Percentiles rank a stretch among this genome's conserved stretches.
Conservation (phyloP, 1,284 basidiomycete species). For the Naganishia cerealis region DNA sequence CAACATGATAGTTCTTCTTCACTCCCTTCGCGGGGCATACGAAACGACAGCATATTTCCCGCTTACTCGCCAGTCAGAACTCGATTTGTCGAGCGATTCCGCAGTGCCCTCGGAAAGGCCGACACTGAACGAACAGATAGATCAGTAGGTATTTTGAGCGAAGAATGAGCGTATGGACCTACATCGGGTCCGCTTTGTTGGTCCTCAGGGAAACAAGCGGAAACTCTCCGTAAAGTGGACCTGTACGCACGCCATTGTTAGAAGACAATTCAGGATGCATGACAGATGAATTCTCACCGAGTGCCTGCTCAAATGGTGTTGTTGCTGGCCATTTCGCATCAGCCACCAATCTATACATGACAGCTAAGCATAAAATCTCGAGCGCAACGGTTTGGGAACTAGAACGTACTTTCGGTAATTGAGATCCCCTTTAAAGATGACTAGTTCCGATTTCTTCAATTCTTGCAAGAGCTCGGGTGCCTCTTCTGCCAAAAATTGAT, state of each 20-base stretch:
- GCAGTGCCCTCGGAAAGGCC: conserved; percentile 48
- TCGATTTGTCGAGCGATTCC: conserved; percentile 44
- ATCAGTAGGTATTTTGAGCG: neutral
- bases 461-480: conserved; percentile 64
- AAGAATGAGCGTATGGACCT: conserved; percentile 33
- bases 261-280: conserved; percentile 13
- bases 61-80: conserved; percentile 49
- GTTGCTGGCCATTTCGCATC: conserved; percentile 85
- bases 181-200: conserved; percentile 91
- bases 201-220: conserved; percentile 82
- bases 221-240: conserved; percentile 75
- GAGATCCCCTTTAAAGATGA: conserved; percentile 94
- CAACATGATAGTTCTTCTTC: too few species aligned
- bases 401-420: conserved; percentile 77
- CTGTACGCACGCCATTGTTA: conserved; percentile 51
- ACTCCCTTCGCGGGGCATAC: conserved; percentile 14
- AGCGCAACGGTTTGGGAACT: neutral
- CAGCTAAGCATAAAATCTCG: neutral
- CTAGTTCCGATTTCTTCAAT: conserved; percentile 69
- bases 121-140: conserved; percentile 36
- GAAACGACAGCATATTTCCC: conserved; percentile 47
- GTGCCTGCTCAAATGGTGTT: conserved; percentile 72
- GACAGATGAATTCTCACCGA: conserved; percentile 60
- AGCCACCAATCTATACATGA: conserved; percentile 68
- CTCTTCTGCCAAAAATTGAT: conserved; percentile 70